Conservation (phyloP, 169 alveolate genomes). For the Theileria luwenshuni region DNA sequence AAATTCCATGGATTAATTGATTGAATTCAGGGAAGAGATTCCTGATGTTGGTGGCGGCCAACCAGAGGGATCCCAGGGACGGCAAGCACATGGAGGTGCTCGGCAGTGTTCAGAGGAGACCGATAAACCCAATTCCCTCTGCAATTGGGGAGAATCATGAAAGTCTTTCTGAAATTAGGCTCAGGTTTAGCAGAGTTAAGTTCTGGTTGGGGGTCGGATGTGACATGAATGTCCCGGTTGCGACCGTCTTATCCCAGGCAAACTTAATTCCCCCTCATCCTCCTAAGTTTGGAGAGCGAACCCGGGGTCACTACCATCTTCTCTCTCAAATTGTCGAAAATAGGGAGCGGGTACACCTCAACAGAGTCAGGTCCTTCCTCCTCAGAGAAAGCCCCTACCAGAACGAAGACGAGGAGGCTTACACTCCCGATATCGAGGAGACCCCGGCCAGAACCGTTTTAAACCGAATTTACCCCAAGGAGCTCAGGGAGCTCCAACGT, state of each 20-base stretch:
- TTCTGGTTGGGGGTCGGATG: slow-evolving; percentile 87
- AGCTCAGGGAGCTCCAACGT: slow-evolving; percentile 48
- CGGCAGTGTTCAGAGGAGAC: slow-evolving; percentile 73
- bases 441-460: slow-evolving; percentile 58
- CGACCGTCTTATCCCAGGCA: slow-evolving; percentile 58
- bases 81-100: slow-evolving; percentile 88
- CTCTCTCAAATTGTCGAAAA: slow-evolving; percentile 58
- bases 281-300: slow-evolving; percentile 74
- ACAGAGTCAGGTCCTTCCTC: slow-evolving; percentile 55
- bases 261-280: slow-evolving; percentile 79
- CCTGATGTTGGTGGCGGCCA: slow-evolving; percentile 83
- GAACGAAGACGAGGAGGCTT: slow-evolving; percentile 31
- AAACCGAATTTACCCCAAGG: slow-evolving; percentile 47
- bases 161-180: slow-evolving; percentile 79
- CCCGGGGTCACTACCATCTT: slow-evolving; percentile 68
- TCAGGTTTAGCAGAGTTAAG: slow-evolving; percentile 83
- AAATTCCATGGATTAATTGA: background rate
- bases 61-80: slow-evolving; percentile 85
- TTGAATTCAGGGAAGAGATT: slow-evolving; percentile 66
- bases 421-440: slow-evolving; percentile 61
- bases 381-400: slow-evolving; percentile 30
- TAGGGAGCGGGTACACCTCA: slow-evolving; percentile 43
- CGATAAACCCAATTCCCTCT: slow-evolving; percentile 71
- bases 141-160: slow-evolving; percentile 73
- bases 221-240: slow-evolving; percentile 69